phyloP scores from a whole-genome alignment of 2,329 filamentous ascomycete genomes.

The Fusarium bactridioides region DNA sequence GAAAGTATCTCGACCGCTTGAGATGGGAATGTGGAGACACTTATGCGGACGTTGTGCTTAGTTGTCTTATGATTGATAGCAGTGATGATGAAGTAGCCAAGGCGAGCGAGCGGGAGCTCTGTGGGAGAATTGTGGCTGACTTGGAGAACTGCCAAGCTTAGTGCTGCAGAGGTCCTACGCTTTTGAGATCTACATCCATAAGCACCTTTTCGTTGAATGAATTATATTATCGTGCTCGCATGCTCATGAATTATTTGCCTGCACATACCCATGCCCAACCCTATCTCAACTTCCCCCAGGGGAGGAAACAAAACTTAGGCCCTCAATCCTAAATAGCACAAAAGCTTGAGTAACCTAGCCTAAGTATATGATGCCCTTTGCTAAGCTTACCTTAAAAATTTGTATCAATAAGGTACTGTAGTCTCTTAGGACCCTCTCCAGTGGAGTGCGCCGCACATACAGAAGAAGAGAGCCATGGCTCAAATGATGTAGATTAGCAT shows the following conservation, averaged over 20 bases:
- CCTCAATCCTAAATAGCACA: neutral
- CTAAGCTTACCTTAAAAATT: neutral
- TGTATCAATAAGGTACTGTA: too few relatives aligned
- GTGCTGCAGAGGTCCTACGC: accelerated
- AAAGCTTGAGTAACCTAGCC: neutral
- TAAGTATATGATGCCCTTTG: neutral
- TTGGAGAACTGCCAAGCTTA: neutral
- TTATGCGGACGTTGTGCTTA: neutral
- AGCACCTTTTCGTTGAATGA: too few relatives aligned
- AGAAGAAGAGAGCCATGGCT: too few relatives aligned
- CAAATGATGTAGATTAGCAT: too few relatives aligned
- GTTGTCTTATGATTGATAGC: neutral
- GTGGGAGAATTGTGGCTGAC: neutral
- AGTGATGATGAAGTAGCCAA: neutral
- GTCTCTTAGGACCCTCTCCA: too few relatives aligned
- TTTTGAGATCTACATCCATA: too few relatives aligned
- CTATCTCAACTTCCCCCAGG: neutral
- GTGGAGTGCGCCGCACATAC: too few relatives aligned
- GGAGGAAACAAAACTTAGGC: neutral
- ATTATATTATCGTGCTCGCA: too few relatives aligned
- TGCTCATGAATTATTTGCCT: too few relatives aligned
- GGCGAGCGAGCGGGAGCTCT: neutral
- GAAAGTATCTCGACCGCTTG: neutral
- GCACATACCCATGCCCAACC: too few relatives aligned
- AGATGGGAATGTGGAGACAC: neutral